Evolutionary conservation across 352 stramenopile genomes (phyloP).

Genomic region (Globisporangium lucens): DNA sequence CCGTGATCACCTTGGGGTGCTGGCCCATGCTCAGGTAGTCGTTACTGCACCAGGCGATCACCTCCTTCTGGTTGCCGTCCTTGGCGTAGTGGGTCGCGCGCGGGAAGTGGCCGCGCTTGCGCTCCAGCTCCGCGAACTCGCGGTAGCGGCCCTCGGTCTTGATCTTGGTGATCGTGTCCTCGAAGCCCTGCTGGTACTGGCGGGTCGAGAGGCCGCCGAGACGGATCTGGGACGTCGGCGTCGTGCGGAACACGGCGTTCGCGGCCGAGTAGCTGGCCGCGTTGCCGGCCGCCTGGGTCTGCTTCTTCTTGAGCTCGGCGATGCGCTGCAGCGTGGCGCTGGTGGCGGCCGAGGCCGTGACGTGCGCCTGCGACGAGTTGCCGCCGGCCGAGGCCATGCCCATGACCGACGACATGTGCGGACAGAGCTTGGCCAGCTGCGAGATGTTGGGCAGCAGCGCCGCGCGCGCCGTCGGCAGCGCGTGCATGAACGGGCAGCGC

Average conservation of each 20-base stretch:
- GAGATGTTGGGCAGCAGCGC: constrained; percentile 84
- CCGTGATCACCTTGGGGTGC: constrained; percentile 78
- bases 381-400: constrained; percentile 43
- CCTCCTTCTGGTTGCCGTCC: constrained; percentile 71
- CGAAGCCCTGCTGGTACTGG: constrained; percentile 73
- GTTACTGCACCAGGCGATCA: constrained; percentile 89
- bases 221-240: constrained; percentile 49
- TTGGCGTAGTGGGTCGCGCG: constrained; percentile 71
- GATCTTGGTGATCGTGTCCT: constrained; percentile 74
- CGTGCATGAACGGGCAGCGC: constrained; percentile 84
- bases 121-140: constrained; percentile 84
- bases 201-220: constrained; percentile 53
- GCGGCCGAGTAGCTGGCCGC: constrained; percentile 36
- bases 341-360: constrained; percentile 39
- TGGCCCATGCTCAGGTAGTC: constrained; percentile 91
- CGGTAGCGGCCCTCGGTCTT: constrained; percentile 87
- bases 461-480: constrained; percentile 63
- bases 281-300: constrained; percentile 26
- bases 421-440: constrained; percentile 81
- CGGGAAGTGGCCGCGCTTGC: constrained; percentile 83
- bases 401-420: constrained; percentile 86
- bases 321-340: constrained; percentile 75
- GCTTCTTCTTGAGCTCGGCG: constrained; percentile 60
- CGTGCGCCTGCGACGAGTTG: constrained; percentile 57
- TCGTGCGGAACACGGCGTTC: constrained; percentile 54